Conservation (phyloP, 2,329 filamentous ascomycete species). For the Xylariaceae sp. region DNA sequence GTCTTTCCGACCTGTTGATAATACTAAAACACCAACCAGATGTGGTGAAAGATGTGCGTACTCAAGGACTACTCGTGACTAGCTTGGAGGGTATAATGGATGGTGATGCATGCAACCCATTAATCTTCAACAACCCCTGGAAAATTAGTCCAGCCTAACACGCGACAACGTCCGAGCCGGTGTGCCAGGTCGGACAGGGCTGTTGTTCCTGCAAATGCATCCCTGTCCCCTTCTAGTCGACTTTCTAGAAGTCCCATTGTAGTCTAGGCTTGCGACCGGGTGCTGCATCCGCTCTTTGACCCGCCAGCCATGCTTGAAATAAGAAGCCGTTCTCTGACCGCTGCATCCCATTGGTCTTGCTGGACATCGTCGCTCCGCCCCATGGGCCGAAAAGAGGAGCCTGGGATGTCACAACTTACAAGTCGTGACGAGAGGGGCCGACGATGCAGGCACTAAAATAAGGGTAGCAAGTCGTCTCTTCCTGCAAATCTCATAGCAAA, state of each 20-base stretch:
- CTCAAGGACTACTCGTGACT: no score
- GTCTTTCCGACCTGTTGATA: no score
- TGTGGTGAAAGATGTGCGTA: no score
- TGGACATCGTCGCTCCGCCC: slow-evolving; percentile 12
- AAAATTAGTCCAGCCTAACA: no score
- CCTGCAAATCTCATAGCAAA: neutral
- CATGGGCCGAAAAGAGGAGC: slow-evolving; percentile 15
- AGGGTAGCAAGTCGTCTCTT: slow-evolving; percentile 2
- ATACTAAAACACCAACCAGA: no score
- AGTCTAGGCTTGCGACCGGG: slow-evolving; percentile 11
- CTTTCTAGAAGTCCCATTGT: slow-evolving; percentile 15
- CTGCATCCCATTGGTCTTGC: slow-evolving; percentile 17
- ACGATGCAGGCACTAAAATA: slow-evolving; percentile 11
- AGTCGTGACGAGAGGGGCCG: slow-evolving; percentile 16
- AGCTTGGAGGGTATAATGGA: no score
- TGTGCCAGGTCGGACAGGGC: slow-evolving; percentile 7
- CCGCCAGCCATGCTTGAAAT: slow-evolving; percentile 6
- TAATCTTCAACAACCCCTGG: no score
- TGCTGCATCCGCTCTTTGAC: slow-evolving; percentile 2
- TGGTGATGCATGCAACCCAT: no score
- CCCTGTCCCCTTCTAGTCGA: slow-evolving; percentile 15
- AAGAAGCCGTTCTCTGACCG: slow-evolving; percentile 6
- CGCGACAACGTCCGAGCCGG: slow-evolving; percentile 9
- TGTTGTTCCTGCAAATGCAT: slow-evolving; percentile 8
- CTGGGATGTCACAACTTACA: slow-evolving; percentile 9